These are phyloP conservation scores for Alternaria arbusti DNA, from an alignment of 2,329 filamentous ascomycete genomes.

Conservation along the genomic window DNA sequence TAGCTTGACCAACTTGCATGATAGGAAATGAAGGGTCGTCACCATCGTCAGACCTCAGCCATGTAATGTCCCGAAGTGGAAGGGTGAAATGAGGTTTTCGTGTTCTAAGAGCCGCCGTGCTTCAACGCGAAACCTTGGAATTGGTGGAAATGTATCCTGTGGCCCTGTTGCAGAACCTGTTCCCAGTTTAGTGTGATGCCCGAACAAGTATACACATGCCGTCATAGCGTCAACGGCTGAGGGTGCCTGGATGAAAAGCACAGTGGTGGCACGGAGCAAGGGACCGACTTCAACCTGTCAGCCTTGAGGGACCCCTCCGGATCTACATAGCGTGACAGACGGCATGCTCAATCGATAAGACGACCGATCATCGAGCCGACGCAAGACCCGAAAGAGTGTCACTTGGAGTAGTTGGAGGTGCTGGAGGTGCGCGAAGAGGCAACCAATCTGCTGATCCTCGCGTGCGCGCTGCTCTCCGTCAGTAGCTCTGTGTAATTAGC, in stretches of 20 bases:
- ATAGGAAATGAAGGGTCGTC: conserved; percentile 50
- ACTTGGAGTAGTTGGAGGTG: conserved; percentile 27
- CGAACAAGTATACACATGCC: conserved; percentile 39
- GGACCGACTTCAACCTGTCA: conserved; percentile 44
- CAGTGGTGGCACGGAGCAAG: conserved; percentile 35
- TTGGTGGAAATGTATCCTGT: conserved; percentile 27
- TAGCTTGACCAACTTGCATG: conserved; percentile 33
- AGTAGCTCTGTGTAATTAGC: conserved; percentile 18
- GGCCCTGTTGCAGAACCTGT: conserved; percentile 23
- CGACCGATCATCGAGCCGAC: conserved; percentile 35
- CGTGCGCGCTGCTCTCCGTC: conserved; percentile 25
- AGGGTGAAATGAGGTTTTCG: conserved; percentile 41
- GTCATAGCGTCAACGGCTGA: conserved; percentile 33
- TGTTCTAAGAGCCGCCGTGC: conserved; percentile 41
- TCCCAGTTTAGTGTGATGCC: conserved; percentile 30
- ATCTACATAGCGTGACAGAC: conserved; percentile 44
- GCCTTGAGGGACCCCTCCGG: conserved; percentile 40
- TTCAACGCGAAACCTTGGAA: conserved; percentile 45
- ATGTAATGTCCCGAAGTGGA: conserved; percentile 40
- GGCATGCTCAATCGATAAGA: conserved; percentile 49
- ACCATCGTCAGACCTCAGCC: conserved; percentile 40
- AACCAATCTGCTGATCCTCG: conserved; percentile 23
- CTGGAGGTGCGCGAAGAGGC: conserved; percentile 21
- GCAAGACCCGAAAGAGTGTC: conserved; percentile 30
- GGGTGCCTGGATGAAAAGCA: conserved; percentile 27